Conservation (phyloP, 306 rosid species). For the Malus sylvestris region DNA sequence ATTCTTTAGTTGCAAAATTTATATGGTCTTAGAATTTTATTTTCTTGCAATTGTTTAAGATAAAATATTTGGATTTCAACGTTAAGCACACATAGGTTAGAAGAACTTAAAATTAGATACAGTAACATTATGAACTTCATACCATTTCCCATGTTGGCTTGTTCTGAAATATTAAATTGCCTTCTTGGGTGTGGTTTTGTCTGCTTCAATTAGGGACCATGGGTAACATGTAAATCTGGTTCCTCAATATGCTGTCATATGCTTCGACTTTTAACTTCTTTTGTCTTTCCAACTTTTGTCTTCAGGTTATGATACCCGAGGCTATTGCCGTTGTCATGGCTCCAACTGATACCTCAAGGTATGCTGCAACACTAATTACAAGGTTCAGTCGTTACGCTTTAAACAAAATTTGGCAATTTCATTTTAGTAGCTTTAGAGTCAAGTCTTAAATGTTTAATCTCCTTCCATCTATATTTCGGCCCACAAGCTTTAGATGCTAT, state of each 20-base stretch:
- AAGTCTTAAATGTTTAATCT: background rate
- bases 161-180: background rate
- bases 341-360: slow-evolving; percentile 69
- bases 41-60: background rate
- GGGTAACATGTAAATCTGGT: background rate
- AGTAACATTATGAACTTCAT: background rate
- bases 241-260: background rate
- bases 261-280: background rate
- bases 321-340: slow-evolving; percentile 85
- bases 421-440: background rate
- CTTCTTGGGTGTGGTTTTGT: background rate
- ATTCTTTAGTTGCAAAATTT: too few relatives aligned
- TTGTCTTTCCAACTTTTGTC: slow-evolving; percentile 7
- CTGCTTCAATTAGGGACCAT: background rate
- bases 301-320: slow-evolving; percentile 72
- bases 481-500: background rate
- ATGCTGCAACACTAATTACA: background rate
- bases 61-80: background rate
- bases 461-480: background rate
- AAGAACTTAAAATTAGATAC: background rate
- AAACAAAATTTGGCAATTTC: background rate
- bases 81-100: background rate
- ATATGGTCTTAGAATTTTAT: background rate
- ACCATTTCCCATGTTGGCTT: background rate
- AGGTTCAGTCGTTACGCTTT: background rate